These are phyloP conservation scores for Potentilla sterilis DNA, from an alignment of 306 rosid species.

Conservation along the genomic window DNA sequence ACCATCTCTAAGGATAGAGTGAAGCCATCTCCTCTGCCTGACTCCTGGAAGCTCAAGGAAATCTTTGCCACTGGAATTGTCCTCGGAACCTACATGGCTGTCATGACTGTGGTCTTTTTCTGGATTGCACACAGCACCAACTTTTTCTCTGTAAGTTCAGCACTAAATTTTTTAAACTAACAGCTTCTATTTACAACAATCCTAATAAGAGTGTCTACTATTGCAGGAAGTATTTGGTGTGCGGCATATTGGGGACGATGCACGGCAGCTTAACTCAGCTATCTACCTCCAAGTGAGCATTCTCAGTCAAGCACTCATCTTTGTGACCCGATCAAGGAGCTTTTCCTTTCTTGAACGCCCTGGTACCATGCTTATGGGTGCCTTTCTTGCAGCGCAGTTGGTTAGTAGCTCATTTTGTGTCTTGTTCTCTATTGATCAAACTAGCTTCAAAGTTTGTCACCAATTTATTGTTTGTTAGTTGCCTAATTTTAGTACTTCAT, in stretches of 20 bases:
- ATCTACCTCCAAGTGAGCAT: slow-evolving; percentile 95
- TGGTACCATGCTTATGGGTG: slow-evolving; percentile 52
- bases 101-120: slow-evolving; percentile 75
- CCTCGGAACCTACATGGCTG: slow-evolving; percentile 90
- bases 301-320: slow-evolving; percentile 89
- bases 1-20: slow-evolving; percentile 93
- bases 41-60: slow-evolving; percentile 92
- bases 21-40: slow-evolving; percentile 92
- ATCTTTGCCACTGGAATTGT: slow-evolving; percentile 79
- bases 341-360: slow-evolving; percentile 85
- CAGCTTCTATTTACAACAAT: not conserved
- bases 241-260: slow-evolving; percentile 27
- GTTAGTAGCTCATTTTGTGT: slow-evolving; percentile 29
- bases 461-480: not conserved
- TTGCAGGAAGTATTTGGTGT: slow-evolving; percentile 53
- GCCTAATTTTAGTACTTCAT: not conserved
- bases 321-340: slow-evolving; percentile 86
- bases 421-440: not conserved
- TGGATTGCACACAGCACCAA: slow-evolving; percentile 52
- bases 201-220: not conserved
- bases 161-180: not conserved
- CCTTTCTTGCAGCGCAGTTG: slow-evolving; percentile 85
- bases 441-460: not conserved
- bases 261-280: slow-evolving; percentile 63
- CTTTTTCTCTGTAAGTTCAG: slow-evolving; percentile 57